Percentiles rank a stretch among this genome's conserved stretches.
Evolutionary conservation across 2,329 filamentous ascomycete species (phyloP).

Genomic region (Botrytis byssoidea): DNA sequence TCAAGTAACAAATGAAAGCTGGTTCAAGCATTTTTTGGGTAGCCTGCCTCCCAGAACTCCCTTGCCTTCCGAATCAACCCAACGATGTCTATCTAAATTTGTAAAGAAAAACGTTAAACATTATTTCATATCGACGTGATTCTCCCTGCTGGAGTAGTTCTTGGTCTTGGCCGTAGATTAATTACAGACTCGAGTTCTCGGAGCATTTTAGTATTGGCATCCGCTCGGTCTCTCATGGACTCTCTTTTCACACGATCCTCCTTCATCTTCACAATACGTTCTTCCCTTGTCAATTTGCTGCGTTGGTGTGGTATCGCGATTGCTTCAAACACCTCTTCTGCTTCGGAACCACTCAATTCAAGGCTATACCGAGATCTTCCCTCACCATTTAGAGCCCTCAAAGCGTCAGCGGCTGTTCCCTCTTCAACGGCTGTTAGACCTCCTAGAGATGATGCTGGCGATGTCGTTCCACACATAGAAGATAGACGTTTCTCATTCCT

Average conservation of each 20-base stretch:
- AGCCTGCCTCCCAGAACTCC: conserved; percentile 13
- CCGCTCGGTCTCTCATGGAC: conserved; percentile 67
- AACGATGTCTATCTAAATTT: conserved; percentile 11
- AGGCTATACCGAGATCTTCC: conserved; percentile 50
- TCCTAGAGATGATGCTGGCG: conserved; percentile 62
- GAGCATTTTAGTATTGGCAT: conserved; percentile 86
- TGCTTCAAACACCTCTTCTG: conserved; percentile 86
- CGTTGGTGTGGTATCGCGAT: conserved; percentile 72
- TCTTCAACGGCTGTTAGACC: conserved; percentile 63
- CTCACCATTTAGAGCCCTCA: conserved; percentile 77
- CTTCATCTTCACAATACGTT: conserved; percentile 82
- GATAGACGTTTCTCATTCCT: conserved; percentile 71
- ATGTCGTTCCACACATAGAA: conserved; percentile 56
- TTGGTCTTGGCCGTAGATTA: conserved; percentile 49
- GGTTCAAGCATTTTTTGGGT: not conserved
- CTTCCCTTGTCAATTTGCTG: conserved; percentile 74
- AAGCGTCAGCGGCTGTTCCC: conserved; percentile 64
- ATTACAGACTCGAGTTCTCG: conserved; percentile 91
- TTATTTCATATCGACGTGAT: conserved; percentile 39
- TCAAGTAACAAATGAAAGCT: conserved; percentile 19
- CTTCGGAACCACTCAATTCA: conserved; percentile 56
- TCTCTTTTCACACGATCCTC: conserved; percentile 80
- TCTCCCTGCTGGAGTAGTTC: conserved; percentile 32
- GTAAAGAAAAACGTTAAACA: conserved; percentile 20
- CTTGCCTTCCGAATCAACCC: conserved; percentile 7